Evolutionary conservation across 768 basidiomycete genomes (phyloP), one percentile per base, ranked within the genome.

Genomic region (Imleria badia): DNA sequence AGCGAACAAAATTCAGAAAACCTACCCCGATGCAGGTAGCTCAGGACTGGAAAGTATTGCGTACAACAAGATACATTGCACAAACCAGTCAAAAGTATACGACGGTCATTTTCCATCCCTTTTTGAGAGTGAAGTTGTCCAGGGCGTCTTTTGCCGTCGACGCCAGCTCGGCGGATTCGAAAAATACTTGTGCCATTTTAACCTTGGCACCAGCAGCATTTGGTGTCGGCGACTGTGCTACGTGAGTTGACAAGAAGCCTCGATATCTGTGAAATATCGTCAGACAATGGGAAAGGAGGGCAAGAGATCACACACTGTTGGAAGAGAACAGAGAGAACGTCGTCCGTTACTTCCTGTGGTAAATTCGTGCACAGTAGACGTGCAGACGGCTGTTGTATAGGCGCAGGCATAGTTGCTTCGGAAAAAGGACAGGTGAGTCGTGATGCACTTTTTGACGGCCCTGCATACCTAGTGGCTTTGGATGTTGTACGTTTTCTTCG

Each of bases 281-380:
- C 45, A 55, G 26, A 19, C 31, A 39, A 31, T 22, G 22, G 51
- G 14, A 20, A 33, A 29, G 13, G 49, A n/a, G 17, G 4, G 17
- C 3, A 51, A 20, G 58, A 35, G 22, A 59, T 41, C 3, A 84
- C 94, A 53, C 65, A 95, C 94, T 94, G 91, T 72, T 94, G 89
- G 77, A 96, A 96, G 17, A 97, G 74, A 17, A 94, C 90, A 5
- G 85, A 82, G 26, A 98, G 79, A 30, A 94, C 88, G 56, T 89
- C 87, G 61, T 91, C 86, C 29, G 89, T 92, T 44, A 94, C 91
- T 70, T 97, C 94, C 68, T 89, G 84, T 0, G 94, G 94, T 20
- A 98, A 76, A 71, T 95, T 95, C 51, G 89, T 86, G 72, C 90
- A 91, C 51, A 88, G 73, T 51, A 94, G 72, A 42, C 85, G 78